Base-by-base conservation (phyloP, 139 green algal species). In the Coelastrella sp. region DNA sequence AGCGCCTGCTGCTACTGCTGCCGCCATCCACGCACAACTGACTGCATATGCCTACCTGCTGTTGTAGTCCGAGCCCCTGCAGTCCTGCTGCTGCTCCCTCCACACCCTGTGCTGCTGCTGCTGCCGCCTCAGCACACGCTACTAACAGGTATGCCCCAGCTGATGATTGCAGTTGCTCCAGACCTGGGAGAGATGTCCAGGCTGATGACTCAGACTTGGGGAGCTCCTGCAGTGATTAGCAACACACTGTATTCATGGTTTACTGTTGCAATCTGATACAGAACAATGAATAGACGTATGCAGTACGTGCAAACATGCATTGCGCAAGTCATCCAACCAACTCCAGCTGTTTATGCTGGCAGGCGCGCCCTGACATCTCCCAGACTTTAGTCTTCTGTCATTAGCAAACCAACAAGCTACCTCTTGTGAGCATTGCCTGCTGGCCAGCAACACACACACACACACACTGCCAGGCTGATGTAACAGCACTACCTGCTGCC, bases 111-210 rank as follows among this genome's bases (percentile, higher is more conserved):
- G 87, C 87, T 4, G 60, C 78, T 80, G 65, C 78, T 32, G 87
- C 87, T 7, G 78, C 78, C 10, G 78, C 61, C 77, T 91, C 87
- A 64, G 87, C 87, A 61, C n/a, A 75, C 13, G 78, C 87, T 64
- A 91, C 87, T 64, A 91, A 75, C 87, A 66, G 23, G 47, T 86
- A 91, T 2, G 78, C 47, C 7, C n/a, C 56, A 0, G 87, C 87
- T 10, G 14, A 7, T 5, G 56, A n/a, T 2, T 56, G 7, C 47
- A 91, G 78, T 54, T 32, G 20, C 65, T 78, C 6, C 87, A 91
- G 78, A 17, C 64, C 76, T 16, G 78, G 64, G 57, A 91, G 32
- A 0, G 32, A 60, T 5, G 87, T 11, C 60, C 77, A 77, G 4
- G 65, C 64, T 54, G 87, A 80, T 22, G 78, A 54, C 78, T 91